These are phyloP conservation scores for Hydnomerulius pinastri DNA, from an alignment of 768 basidiomycete species.

Conservation along the genomic window DNA sequence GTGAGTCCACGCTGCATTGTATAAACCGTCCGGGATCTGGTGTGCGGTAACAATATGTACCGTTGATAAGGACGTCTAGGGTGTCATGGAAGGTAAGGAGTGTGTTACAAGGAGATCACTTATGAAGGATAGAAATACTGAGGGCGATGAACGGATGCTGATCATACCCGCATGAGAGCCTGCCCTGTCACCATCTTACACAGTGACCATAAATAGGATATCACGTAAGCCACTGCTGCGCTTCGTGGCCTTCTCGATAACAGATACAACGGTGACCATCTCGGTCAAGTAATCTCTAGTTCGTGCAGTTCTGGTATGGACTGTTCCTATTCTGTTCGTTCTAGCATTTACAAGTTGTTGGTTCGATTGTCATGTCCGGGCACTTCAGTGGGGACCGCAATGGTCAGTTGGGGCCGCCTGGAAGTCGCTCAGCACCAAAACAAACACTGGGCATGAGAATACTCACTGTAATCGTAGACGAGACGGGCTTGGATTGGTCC, in stretches of 20 bases:
- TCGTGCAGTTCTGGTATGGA: no score
- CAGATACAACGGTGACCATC: no score
- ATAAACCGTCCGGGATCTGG: not conserved
- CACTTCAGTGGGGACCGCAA: no score
- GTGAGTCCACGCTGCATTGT: constrained; percentile 14
- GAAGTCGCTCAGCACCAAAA: constrained; percentile 13
- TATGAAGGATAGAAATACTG: not conserved
- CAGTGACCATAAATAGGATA: not conserved
- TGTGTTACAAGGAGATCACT: not conserved
- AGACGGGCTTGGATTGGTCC: constrained; percentile 50
- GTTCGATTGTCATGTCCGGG: no score
- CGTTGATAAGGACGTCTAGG: not conserved
- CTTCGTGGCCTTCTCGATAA: not conserved
- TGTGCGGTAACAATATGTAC: not conserved
- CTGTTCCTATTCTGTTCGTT: not conserved
- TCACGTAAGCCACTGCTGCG: not conserved
- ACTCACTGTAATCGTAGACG: constrained; percentile 71
- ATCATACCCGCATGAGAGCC: no score
- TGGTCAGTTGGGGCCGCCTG: constrained; percentile 23
- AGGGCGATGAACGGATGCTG: not conserved
- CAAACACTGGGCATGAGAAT: not conserved
- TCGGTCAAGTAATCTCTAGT: no score
- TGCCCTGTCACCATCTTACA: not conserved
- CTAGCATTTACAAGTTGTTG: not conserved
- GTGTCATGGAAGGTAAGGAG: not conserved